Evolutionary conservation across 495 filamentous ascomycete species (phyloP).

Genomic region (Cryomyces antarcticus): DNA sequence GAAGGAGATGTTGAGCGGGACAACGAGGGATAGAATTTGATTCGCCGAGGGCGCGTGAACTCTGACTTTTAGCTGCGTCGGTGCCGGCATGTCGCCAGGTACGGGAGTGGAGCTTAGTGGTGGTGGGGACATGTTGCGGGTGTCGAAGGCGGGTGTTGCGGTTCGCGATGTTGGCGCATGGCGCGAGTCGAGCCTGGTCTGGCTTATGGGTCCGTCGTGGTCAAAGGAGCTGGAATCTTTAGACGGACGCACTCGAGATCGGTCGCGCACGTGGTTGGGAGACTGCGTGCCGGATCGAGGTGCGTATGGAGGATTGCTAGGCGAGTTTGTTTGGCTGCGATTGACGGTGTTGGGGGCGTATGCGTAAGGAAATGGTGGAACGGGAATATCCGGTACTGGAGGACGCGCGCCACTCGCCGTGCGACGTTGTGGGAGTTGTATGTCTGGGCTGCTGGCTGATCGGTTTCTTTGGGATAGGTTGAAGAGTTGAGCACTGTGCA

Average conservation of each 20-base stretch:
- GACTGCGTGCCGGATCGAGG: conserved; percentile 26
- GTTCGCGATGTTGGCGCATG: conserved; percentile 5
- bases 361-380: conserved; percentile 41
- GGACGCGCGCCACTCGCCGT: conserved; percentile 39
- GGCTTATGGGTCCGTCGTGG: no score
- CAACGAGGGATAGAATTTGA: conserved; percentile 76
- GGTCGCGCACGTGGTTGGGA: conserved; percentile 17
- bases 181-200: conserved; percentile 3
- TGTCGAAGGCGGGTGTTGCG: conserved; percentile 7
- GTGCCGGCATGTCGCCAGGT: conserved; percentile 8
- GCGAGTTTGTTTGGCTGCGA: conserved; percentile 47
- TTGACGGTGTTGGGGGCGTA: conserved; percentile 30
- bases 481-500: conserved; percentile 31
- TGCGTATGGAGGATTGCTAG: conserved; percentile 25
- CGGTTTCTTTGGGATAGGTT: conserved; percentile 34
- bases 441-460: conserved; percentile 52
- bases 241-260: background rate
- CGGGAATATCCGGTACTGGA: conserved; percentile 44
- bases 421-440: conserved; percentile 32
- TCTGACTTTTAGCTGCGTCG: conserved; percentile 75
- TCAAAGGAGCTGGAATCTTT: no score
- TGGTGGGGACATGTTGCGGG: conserved; percentile 10
- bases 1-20: conserved; percentile 80
- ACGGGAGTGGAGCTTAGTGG: conserved; percentile 3
- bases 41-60: conserved; percentile 63